Evolutionary conservation across 2,329 filamentous ascomycete genomes (phyloP).

Genomic region (Decorospora gaudefroyi): DNA sequence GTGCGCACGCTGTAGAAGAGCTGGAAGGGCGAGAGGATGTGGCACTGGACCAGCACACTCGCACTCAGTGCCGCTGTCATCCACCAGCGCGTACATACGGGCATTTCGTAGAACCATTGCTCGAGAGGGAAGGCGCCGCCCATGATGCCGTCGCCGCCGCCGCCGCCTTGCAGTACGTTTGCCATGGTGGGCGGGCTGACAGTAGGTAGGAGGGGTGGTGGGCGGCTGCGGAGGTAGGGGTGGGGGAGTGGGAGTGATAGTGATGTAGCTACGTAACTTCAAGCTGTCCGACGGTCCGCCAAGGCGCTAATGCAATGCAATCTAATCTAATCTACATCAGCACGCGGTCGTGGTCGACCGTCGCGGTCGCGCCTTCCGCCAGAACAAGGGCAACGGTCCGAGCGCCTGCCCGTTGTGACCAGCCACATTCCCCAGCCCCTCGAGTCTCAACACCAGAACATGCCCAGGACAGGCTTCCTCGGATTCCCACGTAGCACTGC

Average conservation of each 20-base stretch:
- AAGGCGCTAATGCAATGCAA: constrained; percentile 14
- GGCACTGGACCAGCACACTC: constrained; percentile 88
- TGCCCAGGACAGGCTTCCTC: too few species aligned
- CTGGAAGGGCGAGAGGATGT: constrained; percentile 90
- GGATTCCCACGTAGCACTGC: too few species aligned
- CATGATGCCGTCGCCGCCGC: constrained; percentile 51
- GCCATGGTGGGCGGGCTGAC: constrained; percentile 47
- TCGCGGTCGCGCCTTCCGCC: constrained; percentile 1
- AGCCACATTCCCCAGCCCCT: constrained; percentile 38
- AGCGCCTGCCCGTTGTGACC: constrained; percentile 17
- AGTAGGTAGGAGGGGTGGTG: background rate
- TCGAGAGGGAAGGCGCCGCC: constrained; percentile 74
- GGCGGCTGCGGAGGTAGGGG: background rate
- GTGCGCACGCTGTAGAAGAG: constrained; percentile 95
- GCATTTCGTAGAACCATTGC: constrained; percentile 99
- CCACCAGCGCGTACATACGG: constrained; percentile 94
- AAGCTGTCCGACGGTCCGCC: constrained; percentile 22
- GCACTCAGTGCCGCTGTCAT: constrained; percentile 88
- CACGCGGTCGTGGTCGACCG: too few species aligned
- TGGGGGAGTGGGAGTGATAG: background rate
- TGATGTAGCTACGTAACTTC: constrained; percentile 40
- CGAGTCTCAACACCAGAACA: constrained; percentile 17
- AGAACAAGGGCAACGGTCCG: constrained; percentile 3
- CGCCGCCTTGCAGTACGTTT: constrained; percentile 50
- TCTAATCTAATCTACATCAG: constrained; percentile 9